Evolutionary conservation across 1,284 basidiomycete genomes (phyloP), one percentile per base, ranked within the genome.

Genomic region (Apiotrichum porosum): DNA sequence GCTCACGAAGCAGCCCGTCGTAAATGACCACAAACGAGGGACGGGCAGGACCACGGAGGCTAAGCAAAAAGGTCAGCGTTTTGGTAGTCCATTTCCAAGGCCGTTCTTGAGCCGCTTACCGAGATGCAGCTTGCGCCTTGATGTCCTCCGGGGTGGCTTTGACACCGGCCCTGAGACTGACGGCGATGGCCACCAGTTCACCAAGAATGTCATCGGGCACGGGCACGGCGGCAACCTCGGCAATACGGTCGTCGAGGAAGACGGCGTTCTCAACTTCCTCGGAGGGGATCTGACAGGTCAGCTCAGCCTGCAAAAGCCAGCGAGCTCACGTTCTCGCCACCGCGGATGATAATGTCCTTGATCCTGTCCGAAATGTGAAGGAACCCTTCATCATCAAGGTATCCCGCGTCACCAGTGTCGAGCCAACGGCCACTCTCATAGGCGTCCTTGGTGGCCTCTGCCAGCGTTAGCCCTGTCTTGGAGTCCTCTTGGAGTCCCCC

Each of bases 251-350:
- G 37, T 66, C 58, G 26, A 62, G 52, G 39, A 57, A 69, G 18
- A 71, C 32, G 10, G 63, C 69, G 45, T 71, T 69, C 52, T 71
- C 69, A 15, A 71, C 61, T 32, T 68, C 66, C 12, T 59, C 51
- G 4, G 65, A 66, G 0, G 63, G 47, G 47, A 71, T 68, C n/a
- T n/a, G n/a, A n/a, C n/a, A n/a, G n/a, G n/a, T n/a, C 66, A 21
- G 19, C n/a, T n/a, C n/a, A n/a, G n/a, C n/a, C n/a, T n/a, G n/a
- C n/a, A n/a, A n/a, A 15, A n/a, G n/a, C n/a, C n/a, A n/a, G n/a
- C n/a, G n/a, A n/a, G n/a, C n/a, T n/a, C n/a, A n/a, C n/a, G 43
- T 71, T 68, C 52, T 69, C 67, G 4, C 66, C 66, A 23, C 66
- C 68, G 9, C 66, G 65, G 21, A 66, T 66, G 37, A 67, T 68